Evolutionary conservation across 2,329 filamentous ascomycete species (phyloP), one percentile per base, ranked within the genome.

Genomic region (Sphaerulina populicola): DNA sequence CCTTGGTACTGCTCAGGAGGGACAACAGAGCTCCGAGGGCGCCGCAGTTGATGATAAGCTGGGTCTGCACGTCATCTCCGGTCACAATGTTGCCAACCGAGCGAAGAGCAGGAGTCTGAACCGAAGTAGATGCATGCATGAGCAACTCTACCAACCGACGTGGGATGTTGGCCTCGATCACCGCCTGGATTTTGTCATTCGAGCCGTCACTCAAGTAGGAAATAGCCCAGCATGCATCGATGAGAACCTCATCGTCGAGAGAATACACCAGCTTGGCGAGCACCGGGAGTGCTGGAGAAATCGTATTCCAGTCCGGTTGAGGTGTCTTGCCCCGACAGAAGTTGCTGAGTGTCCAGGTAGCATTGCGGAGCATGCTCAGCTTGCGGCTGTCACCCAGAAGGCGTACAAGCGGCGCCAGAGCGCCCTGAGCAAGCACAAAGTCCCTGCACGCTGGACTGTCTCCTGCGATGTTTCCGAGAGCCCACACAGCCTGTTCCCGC

Each of bases 241-340:
- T 98, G 55, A 98, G 77, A 53, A 98, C 93, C 71, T 98, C 93
- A 62, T 98, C 93, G 67, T 98, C 93, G 51, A 98, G 81, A 57
- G 93, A 97, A 74, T 98, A 98, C 55, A 98, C 91, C 33, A 98
- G 83, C 78, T 98, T 98, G 61, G 93, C 82, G 54, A 98, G 82
- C 44, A 98, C 90, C 21, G 93, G 91, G 12, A 98, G 83, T 40
- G 93, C 93, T 33, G 93, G 93, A 47, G 89, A 80, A 68, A 98
- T 98, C 35, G 88, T 96, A 67, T 83, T 82, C 93, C 93, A 98
- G 69, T 98, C 93, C 42, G 93, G 93, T 75, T 98, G 93, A 46
- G 93, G 93, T 7, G 91, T 96, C 81, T 98, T 98, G 74, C 93
- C 93, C 77, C 93, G 88, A 77, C 93, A 98, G 76, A 98, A 98